These are phyloP conservation scores for Nidularia pulvinata DNA, from an alignment of 768 basidiomycete species.

Conservation along the genomic window DNA sequence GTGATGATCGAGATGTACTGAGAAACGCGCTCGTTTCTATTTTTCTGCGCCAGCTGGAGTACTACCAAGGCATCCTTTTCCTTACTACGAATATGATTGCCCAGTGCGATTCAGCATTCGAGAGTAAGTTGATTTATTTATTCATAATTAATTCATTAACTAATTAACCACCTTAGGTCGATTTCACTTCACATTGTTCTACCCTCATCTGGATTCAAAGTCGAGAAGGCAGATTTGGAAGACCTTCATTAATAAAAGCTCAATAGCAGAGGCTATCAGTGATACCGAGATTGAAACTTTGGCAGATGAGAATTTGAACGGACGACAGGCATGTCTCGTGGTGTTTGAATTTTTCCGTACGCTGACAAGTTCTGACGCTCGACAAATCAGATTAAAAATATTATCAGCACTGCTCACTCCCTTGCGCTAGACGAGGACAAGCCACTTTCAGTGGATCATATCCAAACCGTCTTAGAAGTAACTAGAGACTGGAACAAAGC, in stretches of 20 bases:
- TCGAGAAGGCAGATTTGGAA: not conserved
- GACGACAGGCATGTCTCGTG: not conserved
- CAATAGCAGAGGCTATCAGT: not conserved
- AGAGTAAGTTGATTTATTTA: constrained; percentile 12
- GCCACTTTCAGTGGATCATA: not conserved
- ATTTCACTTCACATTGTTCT: not conserved
- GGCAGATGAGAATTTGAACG: not conserved
- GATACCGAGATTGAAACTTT: not conserved
- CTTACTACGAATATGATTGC: constrained; percentile 28
- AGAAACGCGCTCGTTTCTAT: constrained; percentile 32
- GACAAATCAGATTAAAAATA: not conserved
- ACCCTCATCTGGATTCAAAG: not conserved
- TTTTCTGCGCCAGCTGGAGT: constrained; percentile 32
- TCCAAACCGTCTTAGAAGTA: not conserved
- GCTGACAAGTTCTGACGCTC: not conserved
- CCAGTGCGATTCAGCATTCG: constrained; percentile 27
- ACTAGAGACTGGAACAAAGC: not conserved
- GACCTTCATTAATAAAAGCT: not conserved
- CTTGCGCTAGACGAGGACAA: not conserved
- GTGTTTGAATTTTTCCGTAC: not conserved
- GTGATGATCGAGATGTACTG: constrained; percentile 13
- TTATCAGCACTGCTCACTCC: not conserved
- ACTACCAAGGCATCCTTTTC: constrained; percentile 32
- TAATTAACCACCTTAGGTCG: not conserved
- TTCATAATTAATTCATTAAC: not conserved